Evolutionary conservation across 2,329 filamentous ascomycete species (phyloP).

Genomic region (Fusarium brevicatenulatum): DNA sequence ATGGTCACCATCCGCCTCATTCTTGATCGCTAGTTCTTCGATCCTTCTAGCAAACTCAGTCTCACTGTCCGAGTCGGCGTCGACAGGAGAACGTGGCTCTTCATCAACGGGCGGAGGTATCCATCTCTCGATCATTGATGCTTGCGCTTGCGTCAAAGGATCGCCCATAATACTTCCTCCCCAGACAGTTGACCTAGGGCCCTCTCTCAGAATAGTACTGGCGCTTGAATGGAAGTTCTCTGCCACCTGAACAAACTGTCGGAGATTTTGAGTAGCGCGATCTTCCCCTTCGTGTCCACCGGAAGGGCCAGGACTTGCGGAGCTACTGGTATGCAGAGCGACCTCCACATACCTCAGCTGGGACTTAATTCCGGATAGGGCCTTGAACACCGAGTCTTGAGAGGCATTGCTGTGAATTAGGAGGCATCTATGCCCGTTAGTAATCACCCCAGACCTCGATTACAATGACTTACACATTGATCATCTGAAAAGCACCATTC

Average conservation of each 20-base stretch:
- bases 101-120: not conserved
- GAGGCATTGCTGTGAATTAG: not conserved
- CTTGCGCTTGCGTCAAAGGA: not conserved
- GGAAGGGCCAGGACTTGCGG: not conserved
- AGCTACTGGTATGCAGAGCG: not conserved
- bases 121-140: not conserved
- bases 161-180: not conserved
- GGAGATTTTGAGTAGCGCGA: not conserved
- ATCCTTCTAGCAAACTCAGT: not conserved
- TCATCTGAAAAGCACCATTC: not conserved
- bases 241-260: not conserved
- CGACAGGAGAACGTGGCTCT: not conserved
- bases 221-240: not conserved
- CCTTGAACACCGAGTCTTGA: not conserved
- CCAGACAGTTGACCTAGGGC: not conserved
- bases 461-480: not conserved
- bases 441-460: fast-evolving
- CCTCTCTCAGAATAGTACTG: not conserved
- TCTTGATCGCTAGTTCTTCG: not conserved
- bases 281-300: not conserved
- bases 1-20: not conserved
- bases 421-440: not conserved
- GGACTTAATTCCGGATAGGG: not conserved
- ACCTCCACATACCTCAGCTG: not conserved
- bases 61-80: not conserved